Conservation (phyloP, 495 filamentous ascomycete genomes). For the Penicillium maclennaniae region DNA sequence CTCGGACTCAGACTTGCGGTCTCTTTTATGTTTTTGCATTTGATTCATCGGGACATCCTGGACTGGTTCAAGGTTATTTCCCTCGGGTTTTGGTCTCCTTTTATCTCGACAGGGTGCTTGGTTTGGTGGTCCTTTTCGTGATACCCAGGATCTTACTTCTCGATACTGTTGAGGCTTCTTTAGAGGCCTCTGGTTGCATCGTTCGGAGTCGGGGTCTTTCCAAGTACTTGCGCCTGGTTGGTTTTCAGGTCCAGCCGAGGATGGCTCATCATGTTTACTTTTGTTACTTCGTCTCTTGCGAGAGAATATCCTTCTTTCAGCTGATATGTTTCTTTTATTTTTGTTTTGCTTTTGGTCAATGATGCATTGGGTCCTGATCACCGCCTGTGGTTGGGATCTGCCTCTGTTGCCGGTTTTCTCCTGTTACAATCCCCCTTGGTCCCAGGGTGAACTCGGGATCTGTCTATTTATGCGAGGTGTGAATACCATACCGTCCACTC, state of each 20-base stretch:
- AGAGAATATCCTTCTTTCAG: neutral
- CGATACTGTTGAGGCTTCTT: conserved; percentile 15
- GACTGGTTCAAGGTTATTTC: conserved; percentile 22
- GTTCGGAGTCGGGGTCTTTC: conserved; percentile 25
- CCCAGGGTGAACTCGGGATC: neutral
- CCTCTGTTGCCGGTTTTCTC: neutral
- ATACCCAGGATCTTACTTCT: conserved; percentile 20
- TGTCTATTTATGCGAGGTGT: conserved; percentile 1
- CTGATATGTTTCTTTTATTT: neutral
- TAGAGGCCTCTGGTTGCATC: conserved; percentile 17
- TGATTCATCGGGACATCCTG: conserved; percentile 14
- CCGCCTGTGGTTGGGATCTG: neutral
- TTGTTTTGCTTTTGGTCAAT: neutral
- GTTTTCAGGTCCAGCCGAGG: conserved; percentile 9
- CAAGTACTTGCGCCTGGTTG: conserved; percentile 15
- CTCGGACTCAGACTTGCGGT: conserved; percentile 3
- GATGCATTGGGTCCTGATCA: neutral
- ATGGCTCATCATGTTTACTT: conserved; percentile 5
- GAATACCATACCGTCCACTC: conserved; percentile 19
- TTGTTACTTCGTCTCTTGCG: neutral
- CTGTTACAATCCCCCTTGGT: neutral
- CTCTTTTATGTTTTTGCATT: conserved; percentile 11
- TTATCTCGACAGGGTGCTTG: conserved; percentile 13
- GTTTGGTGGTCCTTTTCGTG: conserved; percentile 16
- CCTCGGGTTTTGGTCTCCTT: conserved; percentile 15